Evolutionary conservation across 2,329 filamentous ascomycete genomes (phyloP).

Genomic region (Tolypocladium cylindrosporum): DNA sequence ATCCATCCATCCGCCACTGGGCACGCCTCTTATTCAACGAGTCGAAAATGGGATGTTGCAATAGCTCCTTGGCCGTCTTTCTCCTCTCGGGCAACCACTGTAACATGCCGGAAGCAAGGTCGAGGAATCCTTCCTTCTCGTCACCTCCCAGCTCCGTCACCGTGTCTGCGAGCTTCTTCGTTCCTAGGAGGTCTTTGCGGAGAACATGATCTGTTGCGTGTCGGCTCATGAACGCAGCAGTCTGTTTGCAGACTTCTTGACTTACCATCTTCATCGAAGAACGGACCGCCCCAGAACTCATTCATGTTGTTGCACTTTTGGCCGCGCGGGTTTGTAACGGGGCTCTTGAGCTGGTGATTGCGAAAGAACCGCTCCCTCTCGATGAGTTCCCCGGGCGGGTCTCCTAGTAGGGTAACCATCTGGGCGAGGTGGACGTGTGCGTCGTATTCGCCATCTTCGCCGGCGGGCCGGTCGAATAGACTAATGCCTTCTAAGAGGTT

Average conservation of each 20-base stretch:
- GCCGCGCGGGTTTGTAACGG: neutral
- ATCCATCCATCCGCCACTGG: neutral
- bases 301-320: constrained; percentile 10
- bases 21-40: neutral
- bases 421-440: constrained; percentile 12
- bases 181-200: constrained; percentile 5
- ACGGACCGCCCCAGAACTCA: constrained; percentile 11
- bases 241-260: neutral
- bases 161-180: constrained; percentile 5
- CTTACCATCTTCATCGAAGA: constrained; percentile 8
- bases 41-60: constrained; percentile 12
- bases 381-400: constrained; percentile 6
- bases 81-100: constrained; percentile 15
- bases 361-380: constrained; percentile 9
- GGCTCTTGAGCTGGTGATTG: neutral
- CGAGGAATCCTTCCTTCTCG: constrained; percentile 12
- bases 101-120: constrained; percentile 13
- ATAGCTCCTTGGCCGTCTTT: constrained; percentile 12
- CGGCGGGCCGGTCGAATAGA: constrained; percentile 8
- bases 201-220: constrained; percentile 2
- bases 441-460: constrained; percentile 11
- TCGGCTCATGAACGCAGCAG: neutral
- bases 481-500: constrained; percentile 10
- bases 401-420: constrained; percentile 9
- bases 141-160: constrained; percentile 9